phyloP scores from a whole-genome alignment of 2,329 filamentous ascomycete species.

The Hymenoscyphus fraxineus region DNA sequence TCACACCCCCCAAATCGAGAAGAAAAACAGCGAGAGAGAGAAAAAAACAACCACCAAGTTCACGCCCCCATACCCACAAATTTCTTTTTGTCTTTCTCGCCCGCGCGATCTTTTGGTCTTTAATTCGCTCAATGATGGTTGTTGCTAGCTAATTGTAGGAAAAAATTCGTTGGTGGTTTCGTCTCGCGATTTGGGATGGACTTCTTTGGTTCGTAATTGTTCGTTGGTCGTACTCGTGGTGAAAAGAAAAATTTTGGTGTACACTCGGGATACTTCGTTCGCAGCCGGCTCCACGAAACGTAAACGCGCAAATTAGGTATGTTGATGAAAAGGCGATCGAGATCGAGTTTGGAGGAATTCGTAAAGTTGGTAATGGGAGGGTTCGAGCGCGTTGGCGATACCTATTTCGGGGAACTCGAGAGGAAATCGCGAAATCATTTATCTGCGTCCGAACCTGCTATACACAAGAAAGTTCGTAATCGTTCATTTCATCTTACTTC shows the following conservation, averaged over 20 bases:
- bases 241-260: conserved; percentile 27
- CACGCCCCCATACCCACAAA: conserved; percentile 9
- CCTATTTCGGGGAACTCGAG: conserved; percentile 27
- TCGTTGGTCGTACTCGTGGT: conserved; percentile 24
- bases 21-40: background rate
- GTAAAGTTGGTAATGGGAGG: conserved; percentile 20
- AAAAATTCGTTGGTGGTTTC: conserved; percentile 19
- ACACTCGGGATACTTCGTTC: conserved; percentile 22
- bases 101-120: conserved; percentile 7
- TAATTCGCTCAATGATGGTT: background rate
- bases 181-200: conserved; percentile 16
- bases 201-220: conserved; percentile 11
- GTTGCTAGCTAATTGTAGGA: conserved; percentile 10
- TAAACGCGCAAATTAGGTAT: conserved; percentile 31
- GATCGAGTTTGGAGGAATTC: conserved; percentile 22
- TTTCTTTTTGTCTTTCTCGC: conserved; percentile 12
- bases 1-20: conserved; percentile 14
- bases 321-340: conserved; percentile 21
- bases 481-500: conserved; percentile 58
- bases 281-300: conserved; percentile 21
- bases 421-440: conserved; percentile 41
- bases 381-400: conserved; percentile 27
- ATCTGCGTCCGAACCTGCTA: conserved; percentile 96
- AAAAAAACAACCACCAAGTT: background rate
- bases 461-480: conserved; percentile 65